Base-by-base conservation (phyloP, 805 yeast species). In the Naumovozyma baii region DNA sequence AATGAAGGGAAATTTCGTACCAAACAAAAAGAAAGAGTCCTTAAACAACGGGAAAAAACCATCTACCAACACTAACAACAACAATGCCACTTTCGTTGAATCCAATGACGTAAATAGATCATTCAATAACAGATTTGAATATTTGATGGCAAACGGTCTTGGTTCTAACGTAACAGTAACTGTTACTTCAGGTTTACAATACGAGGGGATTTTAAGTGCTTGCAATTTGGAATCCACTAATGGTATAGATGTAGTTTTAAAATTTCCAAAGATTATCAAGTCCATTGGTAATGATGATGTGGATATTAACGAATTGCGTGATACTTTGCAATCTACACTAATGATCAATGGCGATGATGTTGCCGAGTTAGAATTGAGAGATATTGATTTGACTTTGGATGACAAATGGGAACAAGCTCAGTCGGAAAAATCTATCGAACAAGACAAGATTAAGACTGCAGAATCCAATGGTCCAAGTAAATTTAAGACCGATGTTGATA, bases 401-500 rank as follows among this genome's bases (percentile, higher is more conserved):
- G 54, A 51, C 22, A 51, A 49, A 41, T 42, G 44, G 46, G 52
- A 46, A 26, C 39, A 37, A 15, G 30, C 43, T 5, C 43, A 39
- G 41, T 33, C 41, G 35, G 18, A 38, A 18, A 22, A 37, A 39
- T 36, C 42, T 39, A 15, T 34, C 18, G 12, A 29, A 36, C 15
- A 38, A 35, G 37, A 41, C 14, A 31, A 31, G 8, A 15, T 12
- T 25, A 13, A 13, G 31, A n/a, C 31, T n/a, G 14, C 34, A 31
- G 3, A 39, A 39, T 34, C 15, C 2, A 8, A 17, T 2, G 5
- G 45, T 33, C 13, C 26, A 22, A 22, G 43, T 36, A 59, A 61
- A 10, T 90, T 90, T 67, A 78, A 74, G 57, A 92, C 96, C 1
- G 98, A 90, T 60, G 64, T 78, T 2, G 97, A 84, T 56, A 90